These are phyloP conservation scores for Pythium plurisporium DNA, from an alignment of 352 stramenopile species.

Conservation along the genomic window DNA sequence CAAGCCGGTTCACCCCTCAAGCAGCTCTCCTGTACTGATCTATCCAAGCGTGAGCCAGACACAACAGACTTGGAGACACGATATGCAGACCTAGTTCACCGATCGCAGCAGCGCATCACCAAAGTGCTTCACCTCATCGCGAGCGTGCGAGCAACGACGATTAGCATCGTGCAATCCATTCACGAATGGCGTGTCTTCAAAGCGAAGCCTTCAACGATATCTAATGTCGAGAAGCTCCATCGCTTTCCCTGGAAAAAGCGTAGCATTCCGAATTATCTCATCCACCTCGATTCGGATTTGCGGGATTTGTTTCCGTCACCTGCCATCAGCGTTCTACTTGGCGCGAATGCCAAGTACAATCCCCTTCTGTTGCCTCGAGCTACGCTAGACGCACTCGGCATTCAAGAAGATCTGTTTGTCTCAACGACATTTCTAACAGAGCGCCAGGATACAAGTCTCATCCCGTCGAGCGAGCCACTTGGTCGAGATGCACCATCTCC, in stretches of 20 bases:
- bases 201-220: conserved; percentile 23
- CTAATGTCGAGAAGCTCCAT: conserved; percentile 38
- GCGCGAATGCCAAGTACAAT: conserved; percentile 33
- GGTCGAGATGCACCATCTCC: conserved; percentile 6
- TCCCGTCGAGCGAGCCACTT: not conserved
- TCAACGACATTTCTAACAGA: conserved; percentile 60
- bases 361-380: conserved; percentile 34
- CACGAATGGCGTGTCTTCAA: conserved; percentile 36
- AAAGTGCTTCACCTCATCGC: conserved; percentile 31
- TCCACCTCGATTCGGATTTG: conserved; percentile 39
- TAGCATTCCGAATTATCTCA: conserved; percentile 39
- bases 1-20: not conserved
- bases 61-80: not conserved
- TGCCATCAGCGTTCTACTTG: conserved; percentile 30
- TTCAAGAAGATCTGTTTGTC: conserved; percentile 14
- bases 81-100: not conserved
- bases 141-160: conserved; percentile 28
- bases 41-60: not conserved
- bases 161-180: conserved; percentile 39
- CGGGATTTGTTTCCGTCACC: conserved; percentile 37
- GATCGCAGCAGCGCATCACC: conserved; percentile 21
- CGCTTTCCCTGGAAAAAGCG: conserved; percentile 41
- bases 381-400: conserved; percentile 18
- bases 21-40: not conserved
- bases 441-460: not conserved